Conservation (phyloP, 176 grass and related monocot species). For the Aegilops tauschii region DNA sequence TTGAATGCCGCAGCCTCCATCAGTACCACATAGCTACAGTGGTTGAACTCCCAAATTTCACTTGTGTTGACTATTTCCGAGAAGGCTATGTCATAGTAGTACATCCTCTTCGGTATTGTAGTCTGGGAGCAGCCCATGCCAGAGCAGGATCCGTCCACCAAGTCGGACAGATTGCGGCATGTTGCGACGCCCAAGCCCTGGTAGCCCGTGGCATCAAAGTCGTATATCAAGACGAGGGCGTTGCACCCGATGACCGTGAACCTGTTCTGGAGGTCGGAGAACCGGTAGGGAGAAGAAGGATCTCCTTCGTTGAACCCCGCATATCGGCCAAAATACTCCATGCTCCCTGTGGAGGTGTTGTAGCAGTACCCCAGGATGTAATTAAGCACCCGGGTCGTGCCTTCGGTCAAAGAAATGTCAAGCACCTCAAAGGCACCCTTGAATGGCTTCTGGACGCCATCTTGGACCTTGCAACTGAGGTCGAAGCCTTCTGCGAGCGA, state of each 20-base stretch:
- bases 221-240: not conserved
- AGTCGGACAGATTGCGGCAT: not conserved
- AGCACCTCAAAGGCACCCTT: not conserved
- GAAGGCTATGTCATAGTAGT: not conserved
- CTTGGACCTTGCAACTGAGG: not conserved
- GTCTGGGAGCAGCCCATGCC: slow-evolving; percentile 50
- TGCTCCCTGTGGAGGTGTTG: not conserved
- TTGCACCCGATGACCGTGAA: slow-evolving; percentile 42
- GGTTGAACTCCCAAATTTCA: not conserved
- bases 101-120: not conserved
- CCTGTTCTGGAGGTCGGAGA: slow-evolving; percentile 39
- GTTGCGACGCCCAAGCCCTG: slow-evolving; percentile 36
- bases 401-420: not conserved
- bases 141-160: not conserved
- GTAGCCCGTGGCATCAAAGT: not conserved
- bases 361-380: not conserved
- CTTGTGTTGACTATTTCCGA: not conserved
- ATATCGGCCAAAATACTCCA: not conserved
- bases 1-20: not conserved
- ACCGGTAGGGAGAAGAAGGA: not conserved
- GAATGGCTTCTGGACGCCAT: not conserved
- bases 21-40: slow-evolving; percentile 6
- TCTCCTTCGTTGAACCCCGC: not conserved
- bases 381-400: not conserved
- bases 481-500: not conserved